Evolutionary conservation across 345 rosid species (phyloP).

Genomic region (Eucalyptus polybractea): DNA sequence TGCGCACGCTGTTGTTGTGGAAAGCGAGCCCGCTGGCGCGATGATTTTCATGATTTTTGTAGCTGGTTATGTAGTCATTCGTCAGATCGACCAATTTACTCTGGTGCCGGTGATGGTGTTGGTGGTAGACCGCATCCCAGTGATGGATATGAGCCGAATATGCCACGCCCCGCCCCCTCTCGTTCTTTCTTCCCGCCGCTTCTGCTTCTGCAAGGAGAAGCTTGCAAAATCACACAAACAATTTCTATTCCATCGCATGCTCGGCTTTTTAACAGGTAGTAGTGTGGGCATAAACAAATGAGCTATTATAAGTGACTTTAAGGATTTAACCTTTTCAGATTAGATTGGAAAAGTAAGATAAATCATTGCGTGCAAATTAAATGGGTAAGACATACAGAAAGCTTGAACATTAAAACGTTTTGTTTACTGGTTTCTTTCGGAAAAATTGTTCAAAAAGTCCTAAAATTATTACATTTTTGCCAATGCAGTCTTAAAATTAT

Average conservation of each 20-base stretch:
- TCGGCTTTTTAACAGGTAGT: not conserved
- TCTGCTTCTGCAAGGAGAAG: constrained; percentile 15
- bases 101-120: not conserved
- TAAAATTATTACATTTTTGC: too few relatives aligned
- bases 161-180: not conserved
- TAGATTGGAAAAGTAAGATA: not conserved
- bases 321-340: not conserved
- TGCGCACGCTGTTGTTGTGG: not conserved
- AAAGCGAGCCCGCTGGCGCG: not conserved
- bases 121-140: not conserved
- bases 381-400: not conserved
- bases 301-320: not conserved
- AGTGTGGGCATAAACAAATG: not conserved
- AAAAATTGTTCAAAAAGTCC: not conserved
- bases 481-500: too few relatives aligned
- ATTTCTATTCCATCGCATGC: not conserved
- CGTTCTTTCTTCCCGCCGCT: constrained; percentile 4
- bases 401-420: not conserved
- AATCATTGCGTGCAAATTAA: not conserved
- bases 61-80: not conserved
- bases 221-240: not conserved
- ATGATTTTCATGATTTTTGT: not conserved
- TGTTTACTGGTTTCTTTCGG: not conserved
- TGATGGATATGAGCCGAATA: not conserved
- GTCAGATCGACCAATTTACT: not conserved